A percentile compares a stretch with the other conserved stretches of the same genome.
These are phyloP conservation scores for Helenozyma baotianmanensis DNA, from an alignment of 805 yeast species.

Conservation along the genomic window DNA sequence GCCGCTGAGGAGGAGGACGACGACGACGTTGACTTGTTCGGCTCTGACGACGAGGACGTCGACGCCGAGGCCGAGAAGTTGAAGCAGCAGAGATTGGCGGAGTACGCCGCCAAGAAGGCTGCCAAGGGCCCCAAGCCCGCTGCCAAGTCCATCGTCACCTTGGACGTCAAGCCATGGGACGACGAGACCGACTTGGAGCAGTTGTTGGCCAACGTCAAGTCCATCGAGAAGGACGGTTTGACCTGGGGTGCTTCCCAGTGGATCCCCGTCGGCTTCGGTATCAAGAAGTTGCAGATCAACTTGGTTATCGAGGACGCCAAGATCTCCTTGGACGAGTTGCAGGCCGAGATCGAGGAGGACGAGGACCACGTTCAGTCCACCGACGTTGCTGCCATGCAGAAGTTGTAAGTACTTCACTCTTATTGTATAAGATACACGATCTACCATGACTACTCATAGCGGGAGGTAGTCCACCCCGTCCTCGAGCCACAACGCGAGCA, in stretches of 20 bases:
- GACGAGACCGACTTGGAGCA: slow-evolving; percentile 96
- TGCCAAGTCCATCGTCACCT: slow-evolving; percentile 94
- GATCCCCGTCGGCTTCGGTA: slow-evolving; percentile 98
- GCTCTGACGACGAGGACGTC: slow-evolving; percentile 89
- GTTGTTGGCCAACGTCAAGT: slow-evolving; percentile 81
- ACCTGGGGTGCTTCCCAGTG: slow-evolving; percentile 97
- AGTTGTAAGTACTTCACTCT: slow-evolving; percentile 55
- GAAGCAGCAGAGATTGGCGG: slow-evolving; percentile 97
- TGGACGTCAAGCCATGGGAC: slow-evolving; percentile 99
- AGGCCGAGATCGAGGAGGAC: slow-evolving; percentile 73
- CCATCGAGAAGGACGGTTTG: slow-evolving; percentile 86
- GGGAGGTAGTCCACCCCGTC: slow-evolving; percentile 51
- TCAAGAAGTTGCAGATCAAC: slow-evolving; percentile 98
- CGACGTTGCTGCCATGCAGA: slow-evolving; percentile 97
- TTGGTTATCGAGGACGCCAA: slow-evolving; percentile 95
- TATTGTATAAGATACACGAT: slow-evolving; percentile 20
- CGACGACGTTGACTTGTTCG: slow-evolving; percentile 94
- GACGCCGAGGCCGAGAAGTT: slow-evolving; percentile 97
- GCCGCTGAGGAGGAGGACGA: slow-evolving; percentile 67
- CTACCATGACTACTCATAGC: slow-evolving; percentile 10
- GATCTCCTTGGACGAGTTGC: slow-evolving; percentile 90
- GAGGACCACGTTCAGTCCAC: slow-evolving; percentile 99
- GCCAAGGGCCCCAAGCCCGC: slow-evolving; percentile 97
- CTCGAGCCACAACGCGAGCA: slow-evolving; percentile 44
- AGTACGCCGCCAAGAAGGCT: slow-evolving; percentile 96